Base-by-base conservation (phyloP, 2,329 filamentous ascomycete genomes). In the Xylariaceae sp. region DNA sequence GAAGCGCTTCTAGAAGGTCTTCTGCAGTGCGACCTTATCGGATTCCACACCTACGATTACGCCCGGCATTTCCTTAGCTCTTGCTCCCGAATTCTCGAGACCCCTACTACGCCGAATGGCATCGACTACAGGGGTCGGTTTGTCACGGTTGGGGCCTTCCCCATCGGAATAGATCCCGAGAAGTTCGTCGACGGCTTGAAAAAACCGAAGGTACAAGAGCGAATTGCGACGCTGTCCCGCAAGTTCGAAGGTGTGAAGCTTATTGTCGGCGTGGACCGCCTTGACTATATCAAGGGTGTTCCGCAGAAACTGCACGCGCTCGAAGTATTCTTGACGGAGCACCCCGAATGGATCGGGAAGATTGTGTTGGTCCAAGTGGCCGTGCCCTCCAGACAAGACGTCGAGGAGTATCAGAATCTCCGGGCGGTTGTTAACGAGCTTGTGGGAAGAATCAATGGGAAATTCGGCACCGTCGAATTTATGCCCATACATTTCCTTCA, bases 401-500 rank as follows among this genome's bases (percentile, higher is more conserved):
- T 98, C 54, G 95, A 98, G 70, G 95, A 98, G 72, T 98, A 99
- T 72, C 93, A 98, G 74, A 97, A 98, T 70, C 81, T 99, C 37
- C 88, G 93, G 23, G 92, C 93, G 19, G 91, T 96, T 3, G 93
- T 97, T 70, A 99, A 98, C 73, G 95, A 99, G 77, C 84, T 98
- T 10, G 93, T 98, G 14, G 95, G 95, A 40, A 86, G 93, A 59
- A 98, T 99, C 78, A 99, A 99, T 71, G 95, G 95, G 70, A 92
- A 90, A 71, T 98, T 97, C 70, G 93, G 93, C 72, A 97, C 93
- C 29, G 89, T 98, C 69, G 93, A 98, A 74, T 98, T 97, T 78
- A 97, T 96, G 89, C 95, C 95, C 1, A 98, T 99, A 66, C 95
- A 98, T 75, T 98, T 97, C 79, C 87, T 98, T 68, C 95, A 98